Evolutionary conservation across 2,329 filamentous ascomycete genomes (phyloP).

Genomic region (Ophiostoma himal-ulmi): DNA sequence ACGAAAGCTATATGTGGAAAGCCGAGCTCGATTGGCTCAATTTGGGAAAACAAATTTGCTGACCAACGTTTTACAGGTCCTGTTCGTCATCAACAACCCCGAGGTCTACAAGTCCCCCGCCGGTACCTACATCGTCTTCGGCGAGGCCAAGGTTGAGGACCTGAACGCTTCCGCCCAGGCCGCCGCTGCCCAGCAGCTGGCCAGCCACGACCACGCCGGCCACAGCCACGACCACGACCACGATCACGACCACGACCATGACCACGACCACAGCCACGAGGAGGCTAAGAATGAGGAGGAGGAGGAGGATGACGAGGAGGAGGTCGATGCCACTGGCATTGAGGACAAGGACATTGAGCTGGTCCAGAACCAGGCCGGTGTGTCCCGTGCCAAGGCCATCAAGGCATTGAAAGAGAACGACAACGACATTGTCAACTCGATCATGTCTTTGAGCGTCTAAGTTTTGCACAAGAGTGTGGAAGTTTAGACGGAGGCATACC

Average conservation of each 20-base stretch:
- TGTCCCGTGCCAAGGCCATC: conserved; percentile 96
- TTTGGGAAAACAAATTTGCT: conserved; percentile 19
- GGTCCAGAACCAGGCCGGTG: conserved; percentile 95
- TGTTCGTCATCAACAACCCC: conserved; percentile 99
- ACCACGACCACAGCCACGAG: conserved; percentile 38
- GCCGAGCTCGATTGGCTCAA: not conserved
- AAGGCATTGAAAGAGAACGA: conserved; percentile 99
- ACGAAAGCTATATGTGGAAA: not conserved
- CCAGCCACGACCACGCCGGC: conserved; percentile 61
- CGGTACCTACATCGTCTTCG: conserved; percentile 99
- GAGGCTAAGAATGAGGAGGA: conserved; percentile 71
- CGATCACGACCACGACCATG: conserved; percentile 49
- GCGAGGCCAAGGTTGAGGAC: conserved; percentile 99
- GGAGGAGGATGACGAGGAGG: conserved; percentile 84
- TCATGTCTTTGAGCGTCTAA: conserved; percentile 93
- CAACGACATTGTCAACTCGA: conserved; percentile 99
- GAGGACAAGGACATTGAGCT: conserved; percentile 99
- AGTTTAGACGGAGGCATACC: not conserved
- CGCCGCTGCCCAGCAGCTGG: conserved; percentile 90
- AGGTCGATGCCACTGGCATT: conserved; percentile 88
- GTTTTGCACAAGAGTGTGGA: not conserved
- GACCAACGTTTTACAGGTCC: conserved; percentile 77
- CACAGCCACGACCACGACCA: conserved; percentile 60
- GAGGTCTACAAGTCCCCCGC: conserved; percentile 99
- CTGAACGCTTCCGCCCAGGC: conserved; percentile 97